phyloP scores from a whole-genome alignment of 2,329 filamentous ascomycete species.

The Aspergillus carbonarius region DNA sequence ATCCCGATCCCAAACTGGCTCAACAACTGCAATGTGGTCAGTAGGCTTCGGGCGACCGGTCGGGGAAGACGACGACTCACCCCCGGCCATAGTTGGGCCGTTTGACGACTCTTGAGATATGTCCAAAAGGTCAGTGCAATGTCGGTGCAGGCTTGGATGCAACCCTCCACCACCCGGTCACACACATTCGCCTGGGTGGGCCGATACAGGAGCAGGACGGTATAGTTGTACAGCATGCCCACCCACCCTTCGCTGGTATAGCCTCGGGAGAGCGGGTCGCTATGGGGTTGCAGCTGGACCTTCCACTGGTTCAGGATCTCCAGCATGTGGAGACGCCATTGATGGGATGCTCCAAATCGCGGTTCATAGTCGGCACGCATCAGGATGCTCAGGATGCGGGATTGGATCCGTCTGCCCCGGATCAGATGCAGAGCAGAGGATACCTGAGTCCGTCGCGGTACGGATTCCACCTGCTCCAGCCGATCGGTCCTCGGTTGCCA shows the following conservation, averaged over 20 bases:
- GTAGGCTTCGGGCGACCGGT: not conserved
- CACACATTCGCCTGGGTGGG: not conserved
- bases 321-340: slow-evolving; percentile 3
- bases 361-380: slow-evolving; percentile 3
- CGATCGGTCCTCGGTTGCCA: not conserved
- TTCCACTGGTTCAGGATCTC: slow-evolving; percentile 1
- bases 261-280: not conserved
- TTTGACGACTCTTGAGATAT: slow-evolving; percentile 3
- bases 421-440: slow-evolving; percentile 2
- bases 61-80: not conserved
- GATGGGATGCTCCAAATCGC: not conserved
- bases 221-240: slow-evolving; percentile 6
- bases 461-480: not conserved
- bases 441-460: not conserved
- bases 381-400: not conserved
- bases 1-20: slow-evolving; percentile 1
- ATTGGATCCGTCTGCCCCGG: not conserved
- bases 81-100: slow-evolving; percentile 2
- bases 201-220: not conserved
- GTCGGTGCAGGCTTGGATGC: not conserved
- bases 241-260: slow-evolving; percentile 7
- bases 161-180: not conserved
- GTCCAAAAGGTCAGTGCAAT: not conserved
- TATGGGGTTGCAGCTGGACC: not conserved
- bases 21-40: not conserved